phyloP scores from a whole-genome alignment of 2,329 filamentous ascomycete genomes.

The Cadophora sp. region DNA sequence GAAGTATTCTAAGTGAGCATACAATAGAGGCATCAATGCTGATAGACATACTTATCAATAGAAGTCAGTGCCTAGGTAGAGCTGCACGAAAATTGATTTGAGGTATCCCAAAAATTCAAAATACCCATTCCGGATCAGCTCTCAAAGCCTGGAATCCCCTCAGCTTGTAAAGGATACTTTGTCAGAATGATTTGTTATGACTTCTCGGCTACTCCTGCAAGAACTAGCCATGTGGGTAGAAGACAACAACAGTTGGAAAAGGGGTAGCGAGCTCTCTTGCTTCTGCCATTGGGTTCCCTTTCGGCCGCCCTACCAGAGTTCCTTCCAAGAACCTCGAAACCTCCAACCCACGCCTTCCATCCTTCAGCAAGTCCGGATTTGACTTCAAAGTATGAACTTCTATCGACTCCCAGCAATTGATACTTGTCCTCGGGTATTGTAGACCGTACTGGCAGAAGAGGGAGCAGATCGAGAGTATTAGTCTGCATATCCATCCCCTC shows the following conservation, averaged over 20 bases:
- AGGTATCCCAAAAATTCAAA: no score
- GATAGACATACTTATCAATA: no score
- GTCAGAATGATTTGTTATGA: no score
- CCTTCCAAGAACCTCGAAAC: neutral
- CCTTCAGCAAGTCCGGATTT: neutral
- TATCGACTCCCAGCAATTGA: neutral
- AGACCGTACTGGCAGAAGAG: neutral
- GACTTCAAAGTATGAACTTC: neutral
- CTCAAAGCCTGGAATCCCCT: no score
- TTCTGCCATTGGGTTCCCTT: neutral
- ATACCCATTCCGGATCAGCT: no score
- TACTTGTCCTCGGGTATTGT: neutral
- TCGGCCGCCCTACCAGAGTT: slow-evolving; percentile 1
- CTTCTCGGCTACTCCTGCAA: neutral
- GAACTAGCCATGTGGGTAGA: neutral
- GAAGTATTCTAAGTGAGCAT: no score
- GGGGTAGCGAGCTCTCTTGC: neutral
- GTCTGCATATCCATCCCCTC: no score
- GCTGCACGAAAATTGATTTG: no score
- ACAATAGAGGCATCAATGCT: no score
- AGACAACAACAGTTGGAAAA: neutral
- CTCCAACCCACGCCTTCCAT: neutral
- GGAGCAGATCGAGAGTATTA: neutral
- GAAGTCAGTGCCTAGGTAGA: no score
- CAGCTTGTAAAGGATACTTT: no score